Base-by-base conservation (phyloP, 306 rosid species). In the Coriaria nepalensis region DNA sequence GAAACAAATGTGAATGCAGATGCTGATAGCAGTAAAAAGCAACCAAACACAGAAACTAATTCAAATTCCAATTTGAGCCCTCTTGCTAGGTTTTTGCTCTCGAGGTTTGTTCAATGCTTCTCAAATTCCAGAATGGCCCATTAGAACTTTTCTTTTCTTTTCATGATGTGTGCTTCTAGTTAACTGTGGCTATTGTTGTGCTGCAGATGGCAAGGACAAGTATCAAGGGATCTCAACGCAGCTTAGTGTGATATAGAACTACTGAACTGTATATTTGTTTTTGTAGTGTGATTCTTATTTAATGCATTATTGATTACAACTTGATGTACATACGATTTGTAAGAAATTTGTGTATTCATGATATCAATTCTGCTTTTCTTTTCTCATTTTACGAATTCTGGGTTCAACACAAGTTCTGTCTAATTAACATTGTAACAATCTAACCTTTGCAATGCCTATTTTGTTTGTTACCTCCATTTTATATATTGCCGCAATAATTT, bases 171-270 rank as follows among this genome's bases (percentile, higher is more conserved):
- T 37, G 4, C 14, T 57, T 55, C 5, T 41, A 52, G 56, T 60
- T 52, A 52, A 48, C 46, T 34, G 10, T 52, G 53, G 13, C 37
- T 7, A 10, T 37, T 43, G 46, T 64, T 71, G 64, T 76, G 63
- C 44, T 42, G 65, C 93, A 92, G 98, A 85, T 92, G 98, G 98
- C 98, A 85, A 65, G 96, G 98, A 47, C 96, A 78, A 76, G 78
- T 67, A 56, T 79, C 93, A 10, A 38, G 79, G 46, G 88, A 92
- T 85, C 72, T 82, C 55, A 79, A 68, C 63, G 78, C 76, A 55
- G 56, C 92, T 52, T 90, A 68, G 59, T 20, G 3, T 20, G 29
- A 20, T 20, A 68, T 39, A 75, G 68, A 66, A 55, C 33, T 44
- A 10, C 33, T 38, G 13, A 48, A 9, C 9, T 53, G 47, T 53